These are phyloP conservation scores for Fagus sylvatica DNA, from an alignment of 306 rosid genomes.

Conservation along the genomic window DNA sequence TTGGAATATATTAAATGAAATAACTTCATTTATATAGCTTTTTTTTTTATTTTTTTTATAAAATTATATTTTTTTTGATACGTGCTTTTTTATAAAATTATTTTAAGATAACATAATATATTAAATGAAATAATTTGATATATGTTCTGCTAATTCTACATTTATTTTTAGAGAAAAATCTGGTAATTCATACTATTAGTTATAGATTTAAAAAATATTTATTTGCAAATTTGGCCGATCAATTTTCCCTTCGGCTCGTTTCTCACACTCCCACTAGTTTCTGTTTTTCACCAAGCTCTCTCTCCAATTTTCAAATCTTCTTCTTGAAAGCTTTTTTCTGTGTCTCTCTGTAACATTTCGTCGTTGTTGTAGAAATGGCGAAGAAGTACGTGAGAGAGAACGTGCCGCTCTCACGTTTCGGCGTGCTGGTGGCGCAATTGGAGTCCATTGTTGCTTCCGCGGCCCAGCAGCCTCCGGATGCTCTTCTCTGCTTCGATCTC, in stretches of 20 bases:
- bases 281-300: not conserved
- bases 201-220: no score
- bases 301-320: not conserved
- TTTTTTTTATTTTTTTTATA: no score
- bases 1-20: no score
- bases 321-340: not conserved
- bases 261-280: not conserved
- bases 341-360: not conserved
- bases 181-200: no score
- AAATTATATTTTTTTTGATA: no score
- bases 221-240: no score
- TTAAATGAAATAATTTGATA: no score
- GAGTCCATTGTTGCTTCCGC: slow-evolving; percentile 96
- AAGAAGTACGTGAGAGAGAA: slow-evolving; percentile 50
- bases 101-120: no score
- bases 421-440: slow-evolving; percentile 91
- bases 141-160: no score
- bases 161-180: no score
- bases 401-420: slow-evolving; percentile 90
- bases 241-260: not conserved
- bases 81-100: no score
- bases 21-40: no score
- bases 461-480: slow-evolving; percentile 78
- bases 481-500: slow-evolving; percentile 97
- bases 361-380: slow-evolving; percentile 40